Evolutionary conservation across 805 yeast genomes (phyloP).

Genomic region (Pichia ethanolica): DNA sequence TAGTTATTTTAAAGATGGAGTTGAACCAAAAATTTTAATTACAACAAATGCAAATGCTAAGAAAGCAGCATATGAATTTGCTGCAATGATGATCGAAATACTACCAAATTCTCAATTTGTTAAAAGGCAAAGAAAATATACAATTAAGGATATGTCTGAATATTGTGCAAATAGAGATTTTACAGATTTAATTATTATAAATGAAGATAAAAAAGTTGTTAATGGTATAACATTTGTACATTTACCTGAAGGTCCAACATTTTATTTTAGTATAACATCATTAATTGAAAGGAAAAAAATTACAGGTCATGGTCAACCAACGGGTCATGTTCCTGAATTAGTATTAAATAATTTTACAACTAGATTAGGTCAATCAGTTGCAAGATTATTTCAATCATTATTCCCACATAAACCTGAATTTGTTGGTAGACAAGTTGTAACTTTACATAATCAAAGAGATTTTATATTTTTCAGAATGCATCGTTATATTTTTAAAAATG

Average conservation of each 20-base stretch:
- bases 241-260: slow-evolving; percentile 92
- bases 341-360: slow-evolving; percentile 89
- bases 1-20: slow-evolving; percentile 39
- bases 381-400: slow-evolving; percentile 81
- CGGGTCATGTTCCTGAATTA: slow-evolving; percentile 87
- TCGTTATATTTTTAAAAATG: slow-evolving; percentile 81
- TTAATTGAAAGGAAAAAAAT: slow-evolving; percentile 68
- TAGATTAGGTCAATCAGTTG: slow-evolving; percentile 87
- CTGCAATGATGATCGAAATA: slow-evolving; percentile 75
- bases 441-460: slow-evolving; percentile 94
- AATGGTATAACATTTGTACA: slow-evolving; percentile 91
- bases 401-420: slow-evolving; percentile 93
- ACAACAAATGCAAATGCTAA: slow-evolving; percentile 87
- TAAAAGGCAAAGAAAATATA: slow-evolving; percentile 77
- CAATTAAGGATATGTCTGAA: slow-evolving; percentile 80
- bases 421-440: slow-evolving; percentile 91
- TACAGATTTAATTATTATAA: slow-evolving; percentile 82
- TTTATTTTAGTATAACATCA: slow-evolving; percentile 80
- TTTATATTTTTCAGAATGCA: slow-evolving; percentile 93
- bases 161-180: slow-evolving; percentile 75
- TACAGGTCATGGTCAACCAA: slow-evolving; percentile 83
- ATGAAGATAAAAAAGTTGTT: slow-evolving; percentile 89
- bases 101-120: slow-evolving; percentile 82
- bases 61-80: slow-evolving; percentile 83
- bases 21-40: slow-evolving; percentile 77